phyloP scores from a whole-genome alignment of 495 filamentous ascomycete species.

The Hypoxylon trugodes region DNA sequence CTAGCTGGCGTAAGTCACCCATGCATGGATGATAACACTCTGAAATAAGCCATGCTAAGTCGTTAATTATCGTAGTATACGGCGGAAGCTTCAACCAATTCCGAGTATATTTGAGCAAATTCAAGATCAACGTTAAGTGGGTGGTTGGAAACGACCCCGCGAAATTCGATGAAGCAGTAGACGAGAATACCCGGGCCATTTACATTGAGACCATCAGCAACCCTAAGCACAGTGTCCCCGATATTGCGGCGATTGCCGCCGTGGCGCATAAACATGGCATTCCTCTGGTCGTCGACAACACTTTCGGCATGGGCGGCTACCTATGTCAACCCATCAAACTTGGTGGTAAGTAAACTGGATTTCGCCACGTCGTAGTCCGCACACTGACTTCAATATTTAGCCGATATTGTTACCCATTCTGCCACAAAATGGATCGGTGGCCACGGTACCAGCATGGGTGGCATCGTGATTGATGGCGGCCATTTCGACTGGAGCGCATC shows the following conservation, averaged over 20 bases:
- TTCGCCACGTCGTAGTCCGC: neutral
- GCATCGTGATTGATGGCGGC: conserved; percentile 54
- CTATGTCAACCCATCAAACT: conserved; percentile 49
- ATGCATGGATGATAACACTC: neutral
- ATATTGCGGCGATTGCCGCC: conserved; percentile 50
- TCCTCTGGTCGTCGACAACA: conserved; percentile 53
- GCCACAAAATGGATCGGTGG: conserved; percentile 56
- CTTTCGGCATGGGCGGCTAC: conserved; percentile 56
- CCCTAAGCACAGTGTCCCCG: conserved; percentile 53
- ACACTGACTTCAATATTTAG: conserved; percentile 41
- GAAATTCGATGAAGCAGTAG: conserved; percentile 48
- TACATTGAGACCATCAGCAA: conserved; percentile 56
- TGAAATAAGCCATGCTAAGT: conserved; percentile 7
- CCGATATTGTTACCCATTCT: conserved; percentile 54
- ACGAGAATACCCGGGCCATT: conserved; percentile 52
- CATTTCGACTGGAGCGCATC: conserved; percentile 53
- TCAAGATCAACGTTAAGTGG: conserved; percentile 52
- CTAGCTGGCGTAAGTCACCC: conserved; percentile 48
- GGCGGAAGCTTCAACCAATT: conserved; percentile 55
- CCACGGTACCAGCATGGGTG: conserved; percentile 54
- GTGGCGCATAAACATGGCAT: conserved; percentile 53
- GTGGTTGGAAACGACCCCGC: conserved; percentile 50
- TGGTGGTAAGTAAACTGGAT: conserved; percentile 38
- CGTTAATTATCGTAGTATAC: conserved; percentile 34
- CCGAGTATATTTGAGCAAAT: conserved; percentile 53